Evolutionary conservation across 2,329 filamentous ascomycete species (phyloP).

Genomic region (Penicillium sclerotiorum): DNA sequence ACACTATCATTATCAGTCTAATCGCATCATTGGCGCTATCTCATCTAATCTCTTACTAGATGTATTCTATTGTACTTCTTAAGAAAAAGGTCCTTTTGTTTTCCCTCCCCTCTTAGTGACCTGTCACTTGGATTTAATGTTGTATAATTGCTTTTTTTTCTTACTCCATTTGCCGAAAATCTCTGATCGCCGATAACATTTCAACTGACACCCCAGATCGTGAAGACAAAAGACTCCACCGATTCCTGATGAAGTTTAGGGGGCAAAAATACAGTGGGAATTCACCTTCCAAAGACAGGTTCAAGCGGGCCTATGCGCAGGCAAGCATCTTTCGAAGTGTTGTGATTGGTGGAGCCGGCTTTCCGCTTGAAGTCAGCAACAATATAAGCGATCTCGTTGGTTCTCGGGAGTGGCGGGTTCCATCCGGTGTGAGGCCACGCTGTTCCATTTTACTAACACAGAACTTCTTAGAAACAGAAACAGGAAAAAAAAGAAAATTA

Average conservation of each 20-base stretch:
- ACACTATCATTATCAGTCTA: slow-evolving; percentile 29
- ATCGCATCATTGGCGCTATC: slow-evolving; percentile 24
- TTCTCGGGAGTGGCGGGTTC: slow-evolving; percentile 5
- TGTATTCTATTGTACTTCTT: neutral
- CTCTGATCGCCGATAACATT: slow-evolving; percentile 7
- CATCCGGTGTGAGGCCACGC: slow-evolving; percentile 12
- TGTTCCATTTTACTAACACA: slow-evolving; percentile 12
- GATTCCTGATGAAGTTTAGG: slow-evolving; percentile 29
- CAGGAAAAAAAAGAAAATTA: neutral
- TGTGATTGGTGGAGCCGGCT: slow-evolving; percentile 23
- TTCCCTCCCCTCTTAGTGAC: neutral
- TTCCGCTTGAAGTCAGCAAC: slow-evolving; percentile 16
- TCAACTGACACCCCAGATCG: slow-evolving; percentile 30
- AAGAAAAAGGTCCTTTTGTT: no score
- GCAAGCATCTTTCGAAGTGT: slow-evolving; percentile 29
- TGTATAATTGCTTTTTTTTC: slow-evolving; percentile 12
- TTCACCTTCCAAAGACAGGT: slow-evolving; percentile 5
- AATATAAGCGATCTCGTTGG: slow-evolving; percentile 29
- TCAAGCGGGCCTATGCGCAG: slow-evolving; percentile 20
- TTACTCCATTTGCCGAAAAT: slow-evolving; percentile 5
- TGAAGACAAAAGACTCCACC: slow-evolving; percentile 30
- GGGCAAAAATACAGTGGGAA: slow-evolving; percentile 8
- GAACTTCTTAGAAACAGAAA: neutral
- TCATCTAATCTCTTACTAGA: slow-evolving; percentile 24
- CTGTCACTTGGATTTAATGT: slow-evolving; percentile 1